Percentiles rank a stretch among this genome's conserved stretches.
Conservation (phyloP, 2,329 filamentous ascomycete genomes). For the Aspergillus sp. region DNA sequence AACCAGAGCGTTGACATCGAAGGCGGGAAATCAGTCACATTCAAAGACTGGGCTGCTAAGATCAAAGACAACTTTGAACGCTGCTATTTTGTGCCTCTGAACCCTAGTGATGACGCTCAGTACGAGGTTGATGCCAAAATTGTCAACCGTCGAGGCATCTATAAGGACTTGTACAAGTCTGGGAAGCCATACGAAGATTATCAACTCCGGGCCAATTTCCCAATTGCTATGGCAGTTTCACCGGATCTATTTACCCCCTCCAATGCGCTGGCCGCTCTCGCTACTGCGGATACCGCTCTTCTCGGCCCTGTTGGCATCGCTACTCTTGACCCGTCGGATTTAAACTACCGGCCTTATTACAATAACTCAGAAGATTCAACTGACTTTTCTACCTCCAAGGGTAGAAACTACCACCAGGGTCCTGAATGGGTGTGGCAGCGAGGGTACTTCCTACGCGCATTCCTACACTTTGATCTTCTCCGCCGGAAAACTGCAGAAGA, state of each 20-base stretch:
- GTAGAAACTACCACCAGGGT: conserved; percentile 95
- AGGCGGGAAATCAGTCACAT: conserved; percentile 61
- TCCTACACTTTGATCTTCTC: conserved; percentile 84
- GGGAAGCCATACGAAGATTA: conserved; percentile 98
- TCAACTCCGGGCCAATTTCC: conserved; percentile 88
- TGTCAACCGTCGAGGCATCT: conserved; percentile 89
- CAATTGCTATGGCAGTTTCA: conserved; percentile 91
- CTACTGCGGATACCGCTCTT: conserved; percentile 72
- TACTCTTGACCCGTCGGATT: conserved; percentile 84
- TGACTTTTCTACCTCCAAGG: conserved; percentile 89
- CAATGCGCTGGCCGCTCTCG: conserved; percentile 75
- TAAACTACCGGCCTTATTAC: conserved; percentile 94
- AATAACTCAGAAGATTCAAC: conserved; percentile 89
- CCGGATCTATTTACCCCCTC: conserved; percentile 76
- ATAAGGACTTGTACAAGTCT: conserved; percentile 93
- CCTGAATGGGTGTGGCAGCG: conserved; percentile 98
- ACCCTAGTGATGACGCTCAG: conserved; percentile 63
- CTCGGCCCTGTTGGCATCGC: conserved; percentile 91
- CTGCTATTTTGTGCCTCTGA: conserved; percentile 78
- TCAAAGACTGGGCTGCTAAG: conserved; percentile 71
- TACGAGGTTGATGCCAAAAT: conserved; percentile 77
- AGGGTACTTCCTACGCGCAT: conserved; percentile 86
- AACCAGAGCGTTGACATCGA: conserved; percentile 67
- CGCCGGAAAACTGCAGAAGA: conserved; percentile 63
- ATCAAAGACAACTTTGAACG: conserved; percentile 86